Base-by-base conservation (phyloP, 1,139 yeast species). In the Suhomyces coccinellae region DNA sequence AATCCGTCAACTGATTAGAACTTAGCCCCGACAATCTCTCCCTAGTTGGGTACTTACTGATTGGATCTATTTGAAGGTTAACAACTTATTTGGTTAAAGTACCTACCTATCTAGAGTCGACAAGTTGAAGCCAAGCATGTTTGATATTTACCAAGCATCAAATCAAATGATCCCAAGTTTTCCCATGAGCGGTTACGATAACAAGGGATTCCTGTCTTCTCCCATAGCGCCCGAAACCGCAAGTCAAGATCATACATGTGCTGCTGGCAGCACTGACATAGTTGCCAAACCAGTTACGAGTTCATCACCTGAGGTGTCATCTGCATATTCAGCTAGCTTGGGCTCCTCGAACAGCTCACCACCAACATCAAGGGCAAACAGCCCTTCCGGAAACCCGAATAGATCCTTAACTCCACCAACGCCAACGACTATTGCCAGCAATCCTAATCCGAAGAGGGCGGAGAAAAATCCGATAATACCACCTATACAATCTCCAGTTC, bases 351-450 rank as follows among this genome's bases (percentile, higher is more conserved):
- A 40, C 7, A 45, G 49, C 20, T 48, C 51, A 12, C 45, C 44
- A 11, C 33, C 40, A 6, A 43, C 49, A 1, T 45, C 51, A 27
- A 33, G 51, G 30, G 44, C 51, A 2, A 36, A 33, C 11, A 48
- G 51, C 17, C 51, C 51, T 2, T 16, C 42, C 10, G 38, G 10
- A 13, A 40, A 38, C 7, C 36, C 29, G 24, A 33, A 31, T 24
- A 40, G 46, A 24, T 33, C 48, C 15, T 27, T 17, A n/a, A 45
- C 50, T 12, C 50, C 50, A 4, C 46, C 48, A 8, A 42, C 48
- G 2, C 43, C 47, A 10, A 27, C 30, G 24, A 42, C 36, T 3
- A 2, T 32, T n/a, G 30, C 26, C 12, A 36, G 30, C 11, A 26
- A 31, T 6, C 4, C 29, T 6, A 12, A 3, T 6, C n/a, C 8